Evolutionary conservation across 805 yeast species (phyloP), one percentile per base, ranked within the genome.

Genomic region (Lachancea waltii): DNA sequence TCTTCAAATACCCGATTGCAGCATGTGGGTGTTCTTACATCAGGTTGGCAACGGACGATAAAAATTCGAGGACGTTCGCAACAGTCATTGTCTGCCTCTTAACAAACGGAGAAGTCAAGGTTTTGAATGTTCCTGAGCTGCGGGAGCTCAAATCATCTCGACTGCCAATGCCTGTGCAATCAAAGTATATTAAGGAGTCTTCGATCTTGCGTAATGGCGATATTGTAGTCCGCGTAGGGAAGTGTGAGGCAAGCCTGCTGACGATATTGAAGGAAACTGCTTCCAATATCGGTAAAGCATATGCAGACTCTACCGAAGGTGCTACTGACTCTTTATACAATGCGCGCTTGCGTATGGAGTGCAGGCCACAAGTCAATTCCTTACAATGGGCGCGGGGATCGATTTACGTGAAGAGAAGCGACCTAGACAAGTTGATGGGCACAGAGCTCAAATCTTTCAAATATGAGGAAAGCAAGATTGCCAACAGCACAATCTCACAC

Each of bases 301-400:
- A 32, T 33, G 35, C 11, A 6, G 22, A 27, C 9, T 23, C 34
- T 4, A 13, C 35, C 9, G 38, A 46, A 9, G 18, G 31, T 0
- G 43, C 49, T n/a, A 56, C 67, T 1, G 95, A 85, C 56, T 62
- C 70, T 1, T 62, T 92, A 24, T 89, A 81, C 63, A 81, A 84
- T 51, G 81, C 75, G 18, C 73, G 77, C 44, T 69, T 82, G 31
- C 63, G 72, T 5, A 72, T 81, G 15, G 94, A 95, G 2, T 73
- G 76, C 22, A 70, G 97, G 33, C 99, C 98, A 2, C 69, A 75
- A 4, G 76, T 85, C 5, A 76, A 86, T 25, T 74, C 92, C 0
- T 66, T 84, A 30, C 90, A 81, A 58, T 84, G 96, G 92, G 85
- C 92, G 5, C 76, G 81, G 47, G 96, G 96, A 3, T 65, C 81